Evolutionary conservation across 208 protist species (phyloP).

Genomic region (Leishmania mexicana): DNA sequence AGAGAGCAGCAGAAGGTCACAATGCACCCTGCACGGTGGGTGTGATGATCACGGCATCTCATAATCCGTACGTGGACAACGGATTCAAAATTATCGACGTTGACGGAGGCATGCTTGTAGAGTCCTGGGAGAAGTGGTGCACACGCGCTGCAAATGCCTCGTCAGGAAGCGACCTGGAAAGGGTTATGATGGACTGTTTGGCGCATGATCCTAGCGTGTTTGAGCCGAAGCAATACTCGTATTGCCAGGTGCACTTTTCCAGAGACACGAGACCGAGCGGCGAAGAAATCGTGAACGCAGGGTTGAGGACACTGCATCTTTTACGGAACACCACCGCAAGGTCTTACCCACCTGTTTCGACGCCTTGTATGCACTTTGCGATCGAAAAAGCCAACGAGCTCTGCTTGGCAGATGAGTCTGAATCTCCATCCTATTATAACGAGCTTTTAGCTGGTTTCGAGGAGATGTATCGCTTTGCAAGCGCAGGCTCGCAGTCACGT

Average conservation of each 20-base stretch:
- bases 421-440: slow-evolving; percentile 32
- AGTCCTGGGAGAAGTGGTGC: slow-evolving; percentile 71
- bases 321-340: slow-evolving; percentile 22
- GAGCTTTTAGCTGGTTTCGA: slow-evolving; percentile 42
- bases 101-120: slow-evolving; percentile 74
- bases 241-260: slow-evolving; percentile 30
- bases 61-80: slow-evolving; percentile 87
- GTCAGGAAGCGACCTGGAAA: slow-evolving; percentile 51
- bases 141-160: slow-evolving; percentile 57
- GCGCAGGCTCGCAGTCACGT: not conserved
- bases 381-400: slow-evolving; percentile 37
- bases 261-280: slow-evolving; percentile 66
- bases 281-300: slow-evolving; percentile 39
- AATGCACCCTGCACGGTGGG: slow-evolving; percentile 35
- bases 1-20: not conserved
- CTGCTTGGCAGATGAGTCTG: not conserved
- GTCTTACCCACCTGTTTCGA: slow-evolving; percentile 48
- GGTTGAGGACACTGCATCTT: slow-evolving; percentile 21
- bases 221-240: slow-evolving; percentile 4
- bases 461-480: slow-evolving; percentile 19
- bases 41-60: slow-evolving; percentile 88
- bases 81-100: slow-evolving; percentile 90
- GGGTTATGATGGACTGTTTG: slow-evolving; percentile 40
- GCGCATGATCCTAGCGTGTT: slow-evolving; percentile 1
- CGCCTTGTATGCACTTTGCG: slow-evolving; percentile 80